A percentile compares a stretch with the other conserved stretches of the same genome.
Conservation (phyloP, 2,329 filamentous ascomycete species). For the Piedraia hortae region DNA sequence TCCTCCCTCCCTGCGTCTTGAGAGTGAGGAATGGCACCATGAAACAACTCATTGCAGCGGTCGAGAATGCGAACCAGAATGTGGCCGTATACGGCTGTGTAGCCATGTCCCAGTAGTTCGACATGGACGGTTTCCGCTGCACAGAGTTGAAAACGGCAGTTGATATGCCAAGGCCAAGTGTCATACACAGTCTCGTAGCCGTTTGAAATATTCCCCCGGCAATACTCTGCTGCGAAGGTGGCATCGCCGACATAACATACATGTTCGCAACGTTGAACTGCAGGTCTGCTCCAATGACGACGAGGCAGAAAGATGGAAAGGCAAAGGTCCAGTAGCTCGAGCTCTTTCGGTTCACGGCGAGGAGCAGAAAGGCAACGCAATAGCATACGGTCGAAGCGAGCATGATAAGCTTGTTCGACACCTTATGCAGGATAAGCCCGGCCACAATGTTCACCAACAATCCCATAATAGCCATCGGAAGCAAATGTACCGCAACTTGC, state of each 20-base stretch:
- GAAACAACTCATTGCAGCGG: slow-evolving; percentile 18
- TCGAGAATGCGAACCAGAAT: slow-evolving; percentile 23
- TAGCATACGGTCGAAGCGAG: slow-evolving; percentile 21
- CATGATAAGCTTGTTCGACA: slow-evolving; percentile 38
- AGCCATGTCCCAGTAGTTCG: slow-evolving; percentile 17
- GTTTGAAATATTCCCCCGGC: slow-evolving; percentile 43
- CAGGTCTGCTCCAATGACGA: slow-evolving; percentile 38
- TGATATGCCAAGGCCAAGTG: slow-evolving; percentile 31
- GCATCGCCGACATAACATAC: slow-evolving; percentile 40
- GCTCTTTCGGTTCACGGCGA: slow-evolving; percentile 27
- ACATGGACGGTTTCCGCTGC: slow-evolving; percentile 9
- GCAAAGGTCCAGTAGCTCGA: slow-evolving; percentile 37
- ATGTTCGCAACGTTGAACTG: slow-evolving; percentile 48
- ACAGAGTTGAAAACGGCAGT: slow-evolving; percentile 31
- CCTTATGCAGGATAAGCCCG: slow-evolving; percentile 30
- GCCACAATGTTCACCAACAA: slow-evolving; percentile 35
- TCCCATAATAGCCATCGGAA: slow-evolving; percentile 37
- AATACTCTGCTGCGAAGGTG: slow-evolving; percentile 33
- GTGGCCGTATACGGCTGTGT: slow-evolving; percentile 24
- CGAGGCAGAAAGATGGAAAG: slow-evolving; percentile 32
- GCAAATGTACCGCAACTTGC: slow-evolving; percentile 31
- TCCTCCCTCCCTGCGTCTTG: slow-evolving; percentile 22
- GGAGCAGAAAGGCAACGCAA: slow-evolving; percentile 22
- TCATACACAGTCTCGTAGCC: slow-evolving; percentile 30
- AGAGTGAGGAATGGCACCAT: slow-evolving; percentile 26